Percentiles rank a stretch among this genome's conserved stretches.
Evolutionary conservation across 192 early-diverging fungal genomes (phyloP).

Genomic region (Podila clonocystis): DNA sequence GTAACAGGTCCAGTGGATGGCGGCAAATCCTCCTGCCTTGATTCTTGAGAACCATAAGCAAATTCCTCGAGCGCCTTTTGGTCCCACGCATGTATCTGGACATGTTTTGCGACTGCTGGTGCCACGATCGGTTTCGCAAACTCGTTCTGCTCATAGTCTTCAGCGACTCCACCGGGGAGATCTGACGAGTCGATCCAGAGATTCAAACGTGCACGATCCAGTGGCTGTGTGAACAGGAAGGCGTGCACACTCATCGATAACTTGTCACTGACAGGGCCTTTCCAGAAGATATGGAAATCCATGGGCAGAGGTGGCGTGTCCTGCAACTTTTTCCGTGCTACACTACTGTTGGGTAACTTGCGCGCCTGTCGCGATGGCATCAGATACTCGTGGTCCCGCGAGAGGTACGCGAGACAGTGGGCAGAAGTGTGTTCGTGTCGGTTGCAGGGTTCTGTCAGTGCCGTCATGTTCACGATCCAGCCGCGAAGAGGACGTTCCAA

Average conservation of each 20-base stretch:
- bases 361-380: constrained; percentile 2
- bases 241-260: constrained; percentile 27
- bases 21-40: neutral
- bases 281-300: constrained; percentile 53
- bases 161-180: constrained; percentile 27
- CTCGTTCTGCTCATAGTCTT: constrained; percentile 25
- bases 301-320: constrained; percentile 12
- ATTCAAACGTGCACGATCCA: constrained; percentile 31
- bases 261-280: constrained; percentile 47
- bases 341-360: neutral
- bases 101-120: constrained; percentile 4
- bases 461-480: constrained; percentile 40
- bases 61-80: constrained; percentile 20
- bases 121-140: constrained; percentile 21
- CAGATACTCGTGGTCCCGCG: constrained; percentile 29
- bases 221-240: constrained; percentile 48
- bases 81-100: constrained; percentile 33
- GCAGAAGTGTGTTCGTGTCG: constrained; percentile 29
- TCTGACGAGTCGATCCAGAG: constrained; percentile 48
- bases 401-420: constrained; percentile 22
- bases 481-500: constrained; percentile 21
- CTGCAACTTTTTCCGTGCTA: neutral
- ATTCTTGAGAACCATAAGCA: neutral
- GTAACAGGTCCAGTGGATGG: neutral
- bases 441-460: constrained; percentile 19